A percentile compares a stretch with the other conserved stretches of the same genome.
These are phyloP conservation scores for Cudoniella acicularis DNA, from an alignment of 495 filamentous ascomycete species.

Conservation along the genomic window DNA sequence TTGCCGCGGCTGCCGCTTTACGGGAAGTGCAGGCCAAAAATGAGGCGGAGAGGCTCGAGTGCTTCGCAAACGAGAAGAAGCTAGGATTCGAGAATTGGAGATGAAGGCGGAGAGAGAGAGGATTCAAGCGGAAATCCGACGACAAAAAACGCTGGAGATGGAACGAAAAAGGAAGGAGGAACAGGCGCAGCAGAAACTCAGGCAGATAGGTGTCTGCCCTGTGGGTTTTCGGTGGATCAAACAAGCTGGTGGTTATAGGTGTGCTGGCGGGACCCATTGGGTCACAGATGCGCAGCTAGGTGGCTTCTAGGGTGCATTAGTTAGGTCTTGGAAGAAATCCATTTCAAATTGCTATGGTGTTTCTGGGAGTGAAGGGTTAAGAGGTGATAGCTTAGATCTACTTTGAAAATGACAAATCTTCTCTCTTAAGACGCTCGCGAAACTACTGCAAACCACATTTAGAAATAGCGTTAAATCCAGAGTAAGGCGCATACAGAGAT, in stretches of 20 bases:
- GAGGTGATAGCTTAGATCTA: no score
- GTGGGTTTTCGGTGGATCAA: slow-evolving; percentile 53
- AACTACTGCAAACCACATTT: no score
- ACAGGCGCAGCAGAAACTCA: slow-evolving; percentile 40
- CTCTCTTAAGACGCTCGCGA: no score
- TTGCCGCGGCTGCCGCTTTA: slow-evolving; percentile 25
- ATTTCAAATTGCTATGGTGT: no score
- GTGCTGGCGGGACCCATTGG: slow-evolving; percentile 48
- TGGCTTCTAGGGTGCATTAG: not conserved
- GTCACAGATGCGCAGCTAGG: slow-evolving; percentile 34
- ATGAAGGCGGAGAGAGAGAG: slow-evolving; percentile 29
- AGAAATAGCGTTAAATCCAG: no score
- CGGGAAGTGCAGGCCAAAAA: slow-evolving; percentile 18
- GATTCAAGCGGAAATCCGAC: slow-evolving; percentile 18
- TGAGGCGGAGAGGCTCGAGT: slow-evolving; percentile 11
- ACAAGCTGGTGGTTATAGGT: slow-evolving; percentile 48
- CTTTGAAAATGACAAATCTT: no score
- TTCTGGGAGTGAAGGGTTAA: no score
- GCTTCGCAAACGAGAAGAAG: slow-evolving; percentile 32
- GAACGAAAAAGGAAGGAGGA: slow-evolving; percentile 35
- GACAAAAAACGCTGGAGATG: slow-evolving; percentile 9
- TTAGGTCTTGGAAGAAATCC: no score
- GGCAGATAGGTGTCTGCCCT: slow-evolving; percentile 45
- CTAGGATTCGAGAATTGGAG: slow-evolving; percentile 31
- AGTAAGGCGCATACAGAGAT: no score